Evolutionary conservation across 2,329 filamentous ascomycete species (phyloP).

Genomic region (Ceratocystiopsis minuta): DNA sequence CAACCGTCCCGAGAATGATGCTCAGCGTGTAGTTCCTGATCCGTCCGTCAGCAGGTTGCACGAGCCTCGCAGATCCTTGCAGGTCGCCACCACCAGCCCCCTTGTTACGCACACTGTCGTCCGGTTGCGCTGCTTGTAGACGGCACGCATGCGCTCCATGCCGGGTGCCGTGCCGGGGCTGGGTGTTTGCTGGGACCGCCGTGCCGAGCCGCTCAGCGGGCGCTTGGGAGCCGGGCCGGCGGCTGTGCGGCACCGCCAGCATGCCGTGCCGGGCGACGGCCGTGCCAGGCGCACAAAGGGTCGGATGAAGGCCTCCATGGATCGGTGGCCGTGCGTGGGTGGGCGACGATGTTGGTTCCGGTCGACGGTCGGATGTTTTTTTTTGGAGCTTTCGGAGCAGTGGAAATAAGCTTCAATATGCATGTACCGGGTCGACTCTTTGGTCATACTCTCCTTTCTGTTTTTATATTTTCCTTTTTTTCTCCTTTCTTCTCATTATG

Average conservation of each 20-base stretch:
- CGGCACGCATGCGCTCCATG: constrained; percentile 46
- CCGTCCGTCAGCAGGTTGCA: too few relatives aligned
- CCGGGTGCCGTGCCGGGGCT: constrained; percentile 19
- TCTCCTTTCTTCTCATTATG: too few relatives aligned
- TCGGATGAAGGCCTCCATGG: constrained; percentile 4
- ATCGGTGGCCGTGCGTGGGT: too few relatives aligned
- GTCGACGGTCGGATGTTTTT: too few relatives aligned
- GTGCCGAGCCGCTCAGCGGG: constrained; percentile 10
- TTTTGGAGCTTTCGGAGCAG: too few relatives aligned
- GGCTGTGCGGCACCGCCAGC: constrained; percentile 1
- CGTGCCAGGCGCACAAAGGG: constrained; percentile 1
- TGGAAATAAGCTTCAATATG: too few relatives aligned
- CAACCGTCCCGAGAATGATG: constrained; percentile 61
- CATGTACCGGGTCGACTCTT: too few relatives aligned
- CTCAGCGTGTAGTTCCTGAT: constrained; percentile 48
- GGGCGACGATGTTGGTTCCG: too few relatives aligned
- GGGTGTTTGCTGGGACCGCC: constrained; percentile 11
- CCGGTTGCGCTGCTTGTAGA: constrained; percentile 49
- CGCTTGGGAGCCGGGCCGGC: not conserved
- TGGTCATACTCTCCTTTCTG: too few relatives aligned
- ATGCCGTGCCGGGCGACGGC: not conserved
- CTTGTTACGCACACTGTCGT: constrained; percentile 37
- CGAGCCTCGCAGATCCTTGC: too few relatives aligned
- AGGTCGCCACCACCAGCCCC: not conserved
- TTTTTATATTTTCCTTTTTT: too few relatives aligned